Conservation (phyloP, 164 flowering plant species). For the Magnolia officinalis region DNA sequence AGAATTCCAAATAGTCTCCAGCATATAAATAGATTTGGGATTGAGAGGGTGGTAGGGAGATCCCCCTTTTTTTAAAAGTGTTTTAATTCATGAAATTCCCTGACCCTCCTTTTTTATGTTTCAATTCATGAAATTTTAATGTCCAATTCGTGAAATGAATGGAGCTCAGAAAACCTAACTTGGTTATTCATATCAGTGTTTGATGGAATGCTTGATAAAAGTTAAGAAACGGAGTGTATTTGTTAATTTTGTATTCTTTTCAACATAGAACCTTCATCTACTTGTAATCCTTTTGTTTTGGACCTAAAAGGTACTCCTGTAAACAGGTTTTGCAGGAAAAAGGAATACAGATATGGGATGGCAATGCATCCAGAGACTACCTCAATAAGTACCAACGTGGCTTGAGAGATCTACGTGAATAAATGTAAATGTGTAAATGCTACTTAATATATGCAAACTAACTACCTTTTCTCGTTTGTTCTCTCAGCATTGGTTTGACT, state of each 20-base stretch:
- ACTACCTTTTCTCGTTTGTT: not conserved
- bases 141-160: too few species aligned
- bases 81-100: too few species aligned
- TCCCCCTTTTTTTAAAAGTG: too few species aligned
- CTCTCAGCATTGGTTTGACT: slow-evolving; percentile 59
- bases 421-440: not conserved
- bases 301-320: not conserved
- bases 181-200: not conserved
- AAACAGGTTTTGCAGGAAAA: slow-evolving; percentile 59
- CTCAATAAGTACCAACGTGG: slow-evolving; percentile 57
- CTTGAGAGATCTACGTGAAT: not conserved
- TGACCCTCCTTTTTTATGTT: too few species aligned
- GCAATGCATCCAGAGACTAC: slow-evolving; percentile 86
- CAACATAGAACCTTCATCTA: not conserved
- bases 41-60: too few species aligned
- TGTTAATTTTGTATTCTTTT: too few species aligned
- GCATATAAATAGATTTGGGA: too few species aligned
- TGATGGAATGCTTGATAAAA: not conserved
- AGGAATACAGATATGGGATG: slow-evolving; percentile 90
- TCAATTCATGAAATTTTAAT: too few species aligned
- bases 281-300: not conserved
- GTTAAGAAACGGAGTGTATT: not conserved
- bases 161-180: too few species aligned
- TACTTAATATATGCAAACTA: not conserved
- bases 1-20: not conserved